These are phyloP conservation scores for Barnettozyma pratensis DNA, from an alignment of 805 yeast genomes.

Conservation along the genomic window DNA sequence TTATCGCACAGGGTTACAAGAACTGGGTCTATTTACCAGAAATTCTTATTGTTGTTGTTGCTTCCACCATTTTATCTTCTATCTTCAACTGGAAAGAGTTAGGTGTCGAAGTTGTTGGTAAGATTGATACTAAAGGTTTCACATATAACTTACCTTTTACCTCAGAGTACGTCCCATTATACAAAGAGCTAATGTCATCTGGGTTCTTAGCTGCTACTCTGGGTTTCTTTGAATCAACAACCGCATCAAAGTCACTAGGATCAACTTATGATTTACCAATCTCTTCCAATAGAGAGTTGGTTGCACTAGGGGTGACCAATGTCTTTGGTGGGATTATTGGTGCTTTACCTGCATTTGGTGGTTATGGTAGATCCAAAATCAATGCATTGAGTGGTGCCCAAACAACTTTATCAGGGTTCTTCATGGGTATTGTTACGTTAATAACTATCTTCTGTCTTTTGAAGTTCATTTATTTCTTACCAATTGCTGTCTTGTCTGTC, in stretches of 20 bases:
- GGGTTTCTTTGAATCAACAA: conserved; percentile 90
- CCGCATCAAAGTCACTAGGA: conserved; percentile 85
- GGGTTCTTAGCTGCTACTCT: conserved; percentile 75
- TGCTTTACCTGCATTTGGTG: conserved; percentile 90
- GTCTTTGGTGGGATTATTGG: conserved; percentile 46
- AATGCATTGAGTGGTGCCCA: conserved; percentile 85
- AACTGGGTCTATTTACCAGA: conserved; percentile 74
- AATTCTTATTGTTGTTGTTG: conserved; percentile 64
- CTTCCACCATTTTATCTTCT: conserved; percentile 52
- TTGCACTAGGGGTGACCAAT: conserved; percentile 81
- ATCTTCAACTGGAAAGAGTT: conserved; percentile 42
- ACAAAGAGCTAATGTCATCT: conserved; percentile 55
- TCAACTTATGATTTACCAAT: conserved; percentile 64
- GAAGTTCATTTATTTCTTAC: conserved; percentile 64
- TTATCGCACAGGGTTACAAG: conserved; percentile 25
- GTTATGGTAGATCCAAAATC: conserved; percentile 88
- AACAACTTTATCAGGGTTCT: conserved; percentile 77
- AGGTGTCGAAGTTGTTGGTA: conserved; percentile 70
- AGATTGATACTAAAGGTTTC: conserved; percentile 46
- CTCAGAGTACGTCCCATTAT: conserved; percentile 37
- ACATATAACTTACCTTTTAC: conserved; percentile 57
- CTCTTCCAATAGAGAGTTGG: conserved; percentile 84
- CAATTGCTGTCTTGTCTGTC: conserved; percentile 74
- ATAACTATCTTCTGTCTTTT: conserved; percentile 57
- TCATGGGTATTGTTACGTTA: conserved; percentile 74